Evolutionary conservation across 1,139 yeast genomes (phyloP), one percentile per base, ranked within the genome.

Genomic region (Hyphopichia buzzinii): DNA sequence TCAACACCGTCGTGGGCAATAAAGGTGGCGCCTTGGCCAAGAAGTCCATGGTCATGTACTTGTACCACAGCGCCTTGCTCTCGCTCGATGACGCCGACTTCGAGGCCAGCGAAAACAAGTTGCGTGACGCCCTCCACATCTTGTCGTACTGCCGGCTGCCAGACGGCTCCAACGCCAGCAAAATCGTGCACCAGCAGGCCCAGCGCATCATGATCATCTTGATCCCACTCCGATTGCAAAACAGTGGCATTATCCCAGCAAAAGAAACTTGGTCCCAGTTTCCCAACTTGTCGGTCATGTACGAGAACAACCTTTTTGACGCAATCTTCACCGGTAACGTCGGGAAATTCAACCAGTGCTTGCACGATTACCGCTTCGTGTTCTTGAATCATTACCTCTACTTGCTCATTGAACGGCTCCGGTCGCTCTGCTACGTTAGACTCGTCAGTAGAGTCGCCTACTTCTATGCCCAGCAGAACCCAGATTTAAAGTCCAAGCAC

Each of bases 51-150:
- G 74, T 79, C 8, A 74, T 79, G 2, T 87, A 77, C 52, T 61
- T 77, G 33, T 88, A 83, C 57, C 85, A 80, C 56, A 69, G 79
- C 47, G 84, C 90, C 1, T 64, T 83, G 13, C 61, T 84, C 30
- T 67, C 77, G 31, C 70, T 84, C 35, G 81, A 81, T 47, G 84
- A 81, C 40, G 80, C 78, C 26, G 80, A 82, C 36, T 81, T 77
- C 46, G 55, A 39, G 2, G 57, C 59, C 8, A 82, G 86, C 4
- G 74, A 73, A 38, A 54, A 54, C 8, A 70, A 74, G 43, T 65
- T 86, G 34, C 55, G 64, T 13, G 51, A 58, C 30, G 86, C 89
- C 0, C 61, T 78, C 44, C 43, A 53, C 35, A 36, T 62, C 50
- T 41, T 76, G 22, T 36, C 51, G n/a, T 45, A 48, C 27, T 55